Base-by-base conservation (phyloP, 768 basidiomycete species). In the Suillus bovinus region DNA sequence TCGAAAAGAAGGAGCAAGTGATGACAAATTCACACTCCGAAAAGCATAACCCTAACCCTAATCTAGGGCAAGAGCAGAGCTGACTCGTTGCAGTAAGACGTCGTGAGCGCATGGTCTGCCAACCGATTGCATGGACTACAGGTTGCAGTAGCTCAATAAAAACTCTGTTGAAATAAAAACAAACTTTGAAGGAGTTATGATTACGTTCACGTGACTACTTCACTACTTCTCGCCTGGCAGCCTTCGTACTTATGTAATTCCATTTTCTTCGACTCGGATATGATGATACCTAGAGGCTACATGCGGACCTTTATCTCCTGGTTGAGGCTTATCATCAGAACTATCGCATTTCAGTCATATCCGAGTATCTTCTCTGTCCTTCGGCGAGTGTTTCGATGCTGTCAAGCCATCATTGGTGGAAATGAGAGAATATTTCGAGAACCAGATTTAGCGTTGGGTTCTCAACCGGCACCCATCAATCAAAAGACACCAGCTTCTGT, bases 11-110 rank as follows among this genome's bases (percentile, higher is more conserved):
- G 38, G 16, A 38, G 14, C 5, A n/a, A n/a, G 27, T n/a, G n/a
- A 64, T 75, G 69, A 49, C 66, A 71, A 70, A 72, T 70, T 73
- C 65, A 65, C 36, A 59, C 5, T 56, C 55, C 55, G 55, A 56
- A 38, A 39, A 5, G 66, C 67, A 69, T 61, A 69, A 58, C 20
- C 63, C 54, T 67, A 70, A 66, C 66, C 61, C 41, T 29, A 61
- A 4, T 24, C 31, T 65, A 64, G 62, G 64, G 59, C 24, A 5
- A 31, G 31, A 52, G 11, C 9, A 9, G 27, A 44, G 42, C 16
- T 6, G 38, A 17, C 5, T 20, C 0, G 20, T 10, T 42, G 41
- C 20, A 42, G 20, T 20, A 4, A 41, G 17, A n/a, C n/a, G n/a
- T n/a, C n/a, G n/a, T n/a, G n/a, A n/a, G n/a, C n/a, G n/a, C n/a